phyloP scores from a whole-genome alignment of 2,329 filamentous ascomycete species.

The Arthrinium phaeospermum region DNA sequence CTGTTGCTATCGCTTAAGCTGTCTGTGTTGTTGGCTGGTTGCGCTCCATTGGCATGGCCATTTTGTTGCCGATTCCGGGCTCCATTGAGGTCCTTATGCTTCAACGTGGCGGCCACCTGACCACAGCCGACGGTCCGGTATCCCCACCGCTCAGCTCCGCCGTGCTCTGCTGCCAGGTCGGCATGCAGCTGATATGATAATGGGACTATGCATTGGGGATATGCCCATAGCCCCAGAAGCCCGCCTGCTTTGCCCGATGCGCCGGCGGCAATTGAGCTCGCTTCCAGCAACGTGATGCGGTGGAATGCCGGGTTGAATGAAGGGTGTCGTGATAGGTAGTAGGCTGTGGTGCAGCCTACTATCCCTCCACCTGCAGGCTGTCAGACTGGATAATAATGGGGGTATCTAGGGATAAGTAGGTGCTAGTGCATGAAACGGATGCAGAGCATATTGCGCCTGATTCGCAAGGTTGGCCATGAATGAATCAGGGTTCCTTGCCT shows the following conservation, averaged over 20 bases:
- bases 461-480: background rate
- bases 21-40: constrained; percentile 8
- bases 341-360: constrained; percentile 89
- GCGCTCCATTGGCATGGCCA: constrained; percentile 22
- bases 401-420: constrained; percentile 1
- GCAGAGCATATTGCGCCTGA: background rate
- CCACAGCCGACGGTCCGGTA: constrained; percentile 83
- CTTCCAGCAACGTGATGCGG: constrained; percentile 85
- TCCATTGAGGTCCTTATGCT: constrained; percentile 41
- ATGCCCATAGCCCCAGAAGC: constrained; percentile 89
- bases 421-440: constrained; percentile 20
- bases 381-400: constrained; percentile 20
- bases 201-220: constrained; percentile 82
- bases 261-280: constrained; percentile 82
- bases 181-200: constrained; percentile 84
- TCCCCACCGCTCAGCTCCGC: constrained; percentile 81
- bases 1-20: constrained; percentile 18
- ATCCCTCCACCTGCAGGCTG: constrained; percentile 77
- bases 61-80: constrained; percentile 34
- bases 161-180: constrained; percentile 83
- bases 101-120: constrained; percentile 48
- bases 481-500: background rate
- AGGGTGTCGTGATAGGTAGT: constrained; percentile 87
- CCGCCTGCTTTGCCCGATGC: constrained; percentile 96
- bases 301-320: constrained; percentile 77